phyloP scores from a whole-genome alignment of 345 rosid species.

The Jatropha curcas region DNA sequence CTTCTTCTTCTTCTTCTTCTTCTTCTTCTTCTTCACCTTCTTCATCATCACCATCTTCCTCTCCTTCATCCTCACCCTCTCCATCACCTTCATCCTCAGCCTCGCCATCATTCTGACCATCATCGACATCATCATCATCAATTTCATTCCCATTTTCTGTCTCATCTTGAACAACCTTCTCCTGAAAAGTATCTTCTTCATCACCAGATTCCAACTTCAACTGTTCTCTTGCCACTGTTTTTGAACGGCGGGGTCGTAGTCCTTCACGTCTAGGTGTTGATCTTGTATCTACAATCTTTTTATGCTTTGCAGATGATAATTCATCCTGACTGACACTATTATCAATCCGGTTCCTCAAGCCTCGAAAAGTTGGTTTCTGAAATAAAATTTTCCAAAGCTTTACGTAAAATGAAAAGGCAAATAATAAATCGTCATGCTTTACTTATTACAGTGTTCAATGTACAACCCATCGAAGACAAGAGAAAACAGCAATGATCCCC shows the following conservation, averaged over 20 bases:
- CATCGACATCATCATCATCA: slow-evolving; percentile 68
- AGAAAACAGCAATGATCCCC: slow-evolving; percentile 11
- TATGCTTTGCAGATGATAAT: slow-evolving; percentile 55
- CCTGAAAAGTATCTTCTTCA: slow-evolving; percentile 73
- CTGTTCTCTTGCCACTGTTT: slow-evolving; percentile 46
- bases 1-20: slow-evolving; percentile 68
- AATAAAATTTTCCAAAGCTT: slow-evolving; percentile 21
- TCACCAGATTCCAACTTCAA: slow-evolving; percentile 60
- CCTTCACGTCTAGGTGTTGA: slow-evolving; percentile 97
- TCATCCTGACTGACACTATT: slow-evolving; percentile 62
- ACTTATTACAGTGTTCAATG: slow-evolving; percentile 2
- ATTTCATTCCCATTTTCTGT: slow-evolving; percentile 78
- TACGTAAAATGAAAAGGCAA: slow-evolving; percentile 7
- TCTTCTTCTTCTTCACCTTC: slow-evolving; percentile 63
- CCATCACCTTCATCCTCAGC: slow-evolving; percentile 60
- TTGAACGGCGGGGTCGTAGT: slow-evolving; percentile 88
- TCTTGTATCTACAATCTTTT: slow-evolving; percentile 51
- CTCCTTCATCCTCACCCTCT: slow-evolving; percentile 43
- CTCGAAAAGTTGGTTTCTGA: slow-evolving; percentile 66
- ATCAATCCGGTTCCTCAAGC: slow-evolving; percentile 52
- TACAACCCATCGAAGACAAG: not conserved
- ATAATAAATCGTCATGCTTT: not conserved
- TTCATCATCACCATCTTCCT: slow-evolving; percentile 42
- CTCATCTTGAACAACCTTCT: slow-evolving; percentile 74
- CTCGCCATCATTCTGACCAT: slow-evolving; percentile 41